Evolutionary conservation across 495 filamentous ascomycete species (phyloP).

Genomic region (Penicillium ochrochloron): DNA sequence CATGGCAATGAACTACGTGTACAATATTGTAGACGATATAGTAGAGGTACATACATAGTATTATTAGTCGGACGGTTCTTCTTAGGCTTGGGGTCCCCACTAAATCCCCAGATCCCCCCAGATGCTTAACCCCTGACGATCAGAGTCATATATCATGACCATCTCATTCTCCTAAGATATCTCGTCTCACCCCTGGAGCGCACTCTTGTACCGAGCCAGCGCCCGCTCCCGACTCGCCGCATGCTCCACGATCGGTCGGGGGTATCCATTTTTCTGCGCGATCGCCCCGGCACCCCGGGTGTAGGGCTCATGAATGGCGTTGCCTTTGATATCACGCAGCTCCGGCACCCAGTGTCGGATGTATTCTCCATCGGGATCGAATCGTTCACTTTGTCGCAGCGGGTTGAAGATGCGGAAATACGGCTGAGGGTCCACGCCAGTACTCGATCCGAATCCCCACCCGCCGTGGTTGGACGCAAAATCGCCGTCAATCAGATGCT

Average conservation of each 20-base stretch:
- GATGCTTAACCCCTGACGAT: no score
- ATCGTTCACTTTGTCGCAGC: slow-evolving; percentile 82
- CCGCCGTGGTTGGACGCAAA: slow-evolving; percentile 93
- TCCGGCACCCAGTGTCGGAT: slow-evolving; percentile 66
- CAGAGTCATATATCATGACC: no score
- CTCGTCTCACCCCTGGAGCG: slow-evolving; percentile 18
- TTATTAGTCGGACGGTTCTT: no score
- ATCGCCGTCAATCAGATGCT: slow-evolving; percentile 85
- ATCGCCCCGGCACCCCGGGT: slow-evolving; percentile 60
- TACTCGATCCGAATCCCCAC: slow-evolving; percentile 82
- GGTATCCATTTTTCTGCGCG: slow-evolving; percentile 73
- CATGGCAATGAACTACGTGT: no score
- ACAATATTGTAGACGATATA: no score
- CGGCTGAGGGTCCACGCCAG: slow-evolving; percentile 89
- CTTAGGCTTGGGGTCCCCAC: no score
- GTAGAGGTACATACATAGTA: no score
- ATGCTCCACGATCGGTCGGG: slow-evolving; percentile 75
- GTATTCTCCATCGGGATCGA: slow-evolving; percentile 60
- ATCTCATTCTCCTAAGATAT: background rate
- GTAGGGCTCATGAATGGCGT: slow-evolving; percentile 81
- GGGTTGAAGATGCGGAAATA: slow-evolving; percentile 95
- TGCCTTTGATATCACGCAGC: slow-evolving; percentile 60
- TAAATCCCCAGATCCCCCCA: no score
- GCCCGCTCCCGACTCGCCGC: slow-evolving; percentile 66
- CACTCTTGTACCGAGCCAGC: slow-evolving; percentile 74